Conservation (phyloP, 495 filamentous ascomycete genomes). For the Penicillium paradoxum region DNA sequence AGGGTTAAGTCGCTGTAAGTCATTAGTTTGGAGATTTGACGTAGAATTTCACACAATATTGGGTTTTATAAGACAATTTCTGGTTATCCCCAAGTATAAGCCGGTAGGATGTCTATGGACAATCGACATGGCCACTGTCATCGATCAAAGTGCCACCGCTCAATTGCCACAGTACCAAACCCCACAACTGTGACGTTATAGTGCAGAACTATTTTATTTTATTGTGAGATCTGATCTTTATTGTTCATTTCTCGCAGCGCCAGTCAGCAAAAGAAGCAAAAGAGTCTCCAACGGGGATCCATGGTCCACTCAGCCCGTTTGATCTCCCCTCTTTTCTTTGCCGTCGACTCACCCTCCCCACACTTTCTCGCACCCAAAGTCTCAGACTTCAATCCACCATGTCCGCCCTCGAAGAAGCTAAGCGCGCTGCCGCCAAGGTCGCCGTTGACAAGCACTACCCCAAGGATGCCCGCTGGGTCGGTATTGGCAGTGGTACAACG, state of each 20-base stretch:
- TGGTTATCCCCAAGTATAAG: too few species aligned
- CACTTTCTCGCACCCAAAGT: background rate
- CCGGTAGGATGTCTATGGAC: too few species aligned
- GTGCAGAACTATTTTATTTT: background rate
- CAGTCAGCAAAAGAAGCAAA: too few species aligned
- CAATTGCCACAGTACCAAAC: background rate
- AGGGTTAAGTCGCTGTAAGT: too few species aligned
- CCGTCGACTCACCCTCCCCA: constrained; percentile 12
- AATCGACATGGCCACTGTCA: too few species aligned
- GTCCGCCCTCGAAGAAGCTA: constrained; percentile 60
- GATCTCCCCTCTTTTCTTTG: constrained; percentile 12
- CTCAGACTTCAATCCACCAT: constrained; percentile 20
- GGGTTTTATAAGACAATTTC: too few species aligned
- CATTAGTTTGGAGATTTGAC: too few species aligned
- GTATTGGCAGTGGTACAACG: constrained; percentile 91
- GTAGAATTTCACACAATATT: too few species aligned
- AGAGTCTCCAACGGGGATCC: background rate
- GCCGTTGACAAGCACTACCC: constrained; percentile 85
- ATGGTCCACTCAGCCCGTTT: constrained; percentile 12
- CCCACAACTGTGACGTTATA: background rate
- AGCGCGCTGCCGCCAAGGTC: constrained; percentile 73
- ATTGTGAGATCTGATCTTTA: background rate
- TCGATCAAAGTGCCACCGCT: too few species aligned
- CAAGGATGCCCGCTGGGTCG: constrained; percentile 65
- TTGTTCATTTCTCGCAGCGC: background rate